Evolutionary conservation across 768 basidiomycete genomes (phyloP).

Genomic region (Pisolithus microcarpus): DNA sequence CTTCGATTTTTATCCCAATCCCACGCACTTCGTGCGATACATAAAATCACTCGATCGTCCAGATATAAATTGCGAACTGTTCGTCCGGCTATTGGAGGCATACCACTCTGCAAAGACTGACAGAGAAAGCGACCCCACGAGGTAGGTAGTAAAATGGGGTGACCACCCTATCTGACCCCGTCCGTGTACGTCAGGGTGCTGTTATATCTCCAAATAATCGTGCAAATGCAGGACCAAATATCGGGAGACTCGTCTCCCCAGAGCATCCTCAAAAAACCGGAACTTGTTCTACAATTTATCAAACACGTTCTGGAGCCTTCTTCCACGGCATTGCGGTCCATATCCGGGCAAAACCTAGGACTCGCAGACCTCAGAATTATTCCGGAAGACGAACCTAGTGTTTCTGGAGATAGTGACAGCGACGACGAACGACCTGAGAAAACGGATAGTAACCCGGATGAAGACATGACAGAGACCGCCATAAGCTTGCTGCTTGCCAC

Average conservation of each 20-base stretch:
- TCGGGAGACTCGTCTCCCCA: slow-evolving; percentile 46
- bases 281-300: slow-evolving; percentile 75
- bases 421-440: slow-evolving; percentile 44
- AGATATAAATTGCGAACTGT: slow-evolving; percentile 67
- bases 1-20: slow-evolving; percentile 70
- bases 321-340: slow-evolving; percentile 2
- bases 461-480: slow-evolving; percentile 70
- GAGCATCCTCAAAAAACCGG: slow-evolving; percentile 54
- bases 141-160: slow-evolving; percentile 8
- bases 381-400: slow-evolving; percentile 28
- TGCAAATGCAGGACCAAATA: slow-evolving; percentile 72
- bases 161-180: not conserved
- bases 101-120: slow-evolving; percentile 39
- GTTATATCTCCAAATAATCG: slow-evolving; percentile 69
- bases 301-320: slow-evolving; percentile 62
- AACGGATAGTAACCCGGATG: slow-evolving; percentile 36
- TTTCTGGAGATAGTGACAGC: slow-evolving; percentile 49
- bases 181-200: slow-evolving; percentile 42
- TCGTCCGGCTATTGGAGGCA: slow-evolving; percentile 64
- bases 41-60: slow-evolving; percentile 57
- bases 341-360: slow-evolving; percentile 17
- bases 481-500: slow-evolving; percentile 76
- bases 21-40: slow-evolving; percentile 58
- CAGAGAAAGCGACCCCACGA: slow-evolving; percentile 16
- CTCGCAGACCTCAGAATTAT: slow-evolving; percentile 34